Percentiles rank a stretch among this genome's conserved stretches.
Conservation (phyloP, 129 eudicot species). For the Chrysanthemum lavandulifolium region DNA sequence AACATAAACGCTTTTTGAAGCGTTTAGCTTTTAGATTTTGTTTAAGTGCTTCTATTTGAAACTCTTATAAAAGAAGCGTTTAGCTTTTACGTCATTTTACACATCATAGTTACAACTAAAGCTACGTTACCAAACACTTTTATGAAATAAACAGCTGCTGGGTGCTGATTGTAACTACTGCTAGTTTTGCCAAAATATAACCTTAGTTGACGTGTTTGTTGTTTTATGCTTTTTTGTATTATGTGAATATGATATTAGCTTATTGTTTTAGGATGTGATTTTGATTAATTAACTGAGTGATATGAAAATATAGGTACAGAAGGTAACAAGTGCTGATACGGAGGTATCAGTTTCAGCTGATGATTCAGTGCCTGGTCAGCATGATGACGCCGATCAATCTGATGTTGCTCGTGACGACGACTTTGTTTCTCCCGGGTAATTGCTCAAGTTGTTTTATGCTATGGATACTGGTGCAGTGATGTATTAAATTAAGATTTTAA, state of each 20-base stretch:
- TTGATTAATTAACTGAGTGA: background rate
- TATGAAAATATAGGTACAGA: conserved; percentile 46
- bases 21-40: no score
- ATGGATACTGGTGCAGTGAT: background rate
- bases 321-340: conserved; percentile 43
- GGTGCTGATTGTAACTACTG: no score
- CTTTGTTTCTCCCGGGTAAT: conserved; percentile 47
- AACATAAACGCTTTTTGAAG: no score
- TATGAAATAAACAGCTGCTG: no score
- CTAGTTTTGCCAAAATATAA: background rate
- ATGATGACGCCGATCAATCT: conserved; percentile 34
- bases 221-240: conserved; percentile 21
- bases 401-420: conserved; percentile 44
- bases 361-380: conserved; percentile 19
- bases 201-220: background rate
- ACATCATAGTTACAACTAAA: no score
- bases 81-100: no score
- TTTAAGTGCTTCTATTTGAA: no score
- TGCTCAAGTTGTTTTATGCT: conserved; percentile 11
- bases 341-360: conserved; percentile 47
- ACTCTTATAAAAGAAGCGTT: no score
- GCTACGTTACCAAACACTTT: no score
- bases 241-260: conserved; percentile 18
- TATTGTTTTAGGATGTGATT: background rate
- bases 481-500: conserved; percentile 22